Base-by-base conservation (phyloP, 257 asterid species). In the Agastache rugosa region DNA sequence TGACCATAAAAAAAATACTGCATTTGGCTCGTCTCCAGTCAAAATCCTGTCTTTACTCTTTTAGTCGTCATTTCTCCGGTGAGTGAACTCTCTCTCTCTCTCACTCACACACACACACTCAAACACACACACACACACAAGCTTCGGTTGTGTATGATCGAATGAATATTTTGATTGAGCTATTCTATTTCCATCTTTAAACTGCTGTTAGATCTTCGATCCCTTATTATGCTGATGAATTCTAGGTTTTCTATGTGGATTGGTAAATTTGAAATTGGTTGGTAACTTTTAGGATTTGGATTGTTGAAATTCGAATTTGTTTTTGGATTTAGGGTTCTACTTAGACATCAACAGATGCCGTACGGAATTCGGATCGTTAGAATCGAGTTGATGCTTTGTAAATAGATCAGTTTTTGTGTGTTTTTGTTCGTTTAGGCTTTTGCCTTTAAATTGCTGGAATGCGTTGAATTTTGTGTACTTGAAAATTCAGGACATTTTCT, bases 21-120 rank as follows among this genome's bases (percentile, higher is more conserved):
- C 27, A 19, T 67, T 47, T 64, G 56, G 3, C 25, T 65, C 27
- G 19, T 25, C 27, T 27, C 62, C 31, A 14, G 23, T 8, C 59
- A 34, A 69, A 58, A 34, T 35, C 66, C 39, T 19, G 17, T 71
- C 67, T 71, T 16, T 5, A 11, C 20, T 11, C 48, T n/a, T n/a
- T 5, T 11, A 55, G 9, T 44, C 64, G 34, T 61, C 56, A 35
- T 50, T 44, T 64, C 77, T 58, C 61, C 78, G 78, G 78, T 72
- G 51, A 45, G 74, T 54, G 12, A 56, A 27, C 51, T 48, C n/a
- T 64, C 67, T n/a, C 25, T 39, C 44, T 39, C 44, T 7, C 42
- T 2, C 44, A 1, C 44, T 22, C 55, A 19, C 69, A 5, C 56
- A 5, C 3, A 0, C 42, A 29, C 22, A 6, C 65, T 23, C 37